A percentile compares a stretch with the other conserved stretches of the same genome.
Evolutionary conservation across 106 monocot genomes (phyloP).

Genomic region (Ottelia alismoides): DNA sequence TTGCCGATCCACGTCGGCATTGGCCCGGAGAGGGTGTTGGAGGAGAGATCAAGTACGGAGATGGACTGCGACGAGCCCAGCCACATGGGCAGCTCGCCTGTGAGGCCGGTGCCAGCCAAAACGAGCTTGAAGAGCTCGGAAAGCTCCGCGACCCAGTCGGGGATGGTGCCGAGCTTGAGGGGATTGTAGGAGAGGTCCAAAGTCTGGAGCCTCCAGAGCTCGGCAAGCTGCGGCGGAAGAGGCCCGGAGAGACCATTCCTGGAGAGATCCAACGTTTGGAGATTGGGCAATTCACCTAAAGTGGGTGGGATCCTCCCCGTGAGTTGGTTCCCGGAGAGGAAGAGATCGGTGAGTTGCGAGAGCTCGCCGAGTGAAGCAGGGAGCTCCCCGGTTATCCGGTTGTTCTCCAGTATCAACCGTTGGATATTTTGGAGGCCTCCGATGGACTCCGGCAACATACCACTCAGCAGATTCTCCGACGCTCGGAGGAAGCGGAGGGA

Average conservation of each 20-base stretch:
- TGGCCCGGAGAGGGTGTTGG: conserved; percentile 24
- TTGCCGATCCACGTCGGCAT: conserved; percentile 42
- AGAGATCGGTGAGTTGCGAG: conserved; percentile 31
- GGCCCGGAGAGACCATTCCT: conserved; percentile 29
- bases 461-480: conserved; percentile 37
- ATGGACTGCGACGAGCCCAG: conserved; percentile 25
- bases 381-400: conserved; percentile 42
- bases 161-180: conserved; percentile 5
- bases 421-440: conserved; percentile 14
- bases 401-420: conserved; percentile 40
- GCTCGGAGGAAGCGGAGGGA: too few species aligned
- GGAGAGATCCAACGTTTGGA: conserved; percentile 50
- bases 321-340: conserved; percentile 51
- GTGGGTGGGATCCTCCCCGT: conserved; percentile 41
- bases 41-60: conserved; percentile 32
- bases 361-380: conserved; percentile 46
- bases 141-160: conserved; percentile 26
- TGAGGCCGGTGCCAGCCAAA: conserved; percentile 26
- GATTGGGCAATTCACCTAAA: conserved; percentile 36
- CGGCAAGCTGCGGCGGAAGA: conserved; percentile 7
- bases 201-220: conserved; percentile 16
- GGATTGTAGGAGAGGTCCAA: conserved; percentile 30
- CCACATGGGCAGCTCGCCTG: conserved; percentile 29
- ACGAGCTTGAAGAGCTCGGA: conserved; percentile 22
- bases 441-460: conserved; percentile 52